Base-by-base conservation (phyloP, 345 rosid species). In the Pelargonium nanum region DNA sequence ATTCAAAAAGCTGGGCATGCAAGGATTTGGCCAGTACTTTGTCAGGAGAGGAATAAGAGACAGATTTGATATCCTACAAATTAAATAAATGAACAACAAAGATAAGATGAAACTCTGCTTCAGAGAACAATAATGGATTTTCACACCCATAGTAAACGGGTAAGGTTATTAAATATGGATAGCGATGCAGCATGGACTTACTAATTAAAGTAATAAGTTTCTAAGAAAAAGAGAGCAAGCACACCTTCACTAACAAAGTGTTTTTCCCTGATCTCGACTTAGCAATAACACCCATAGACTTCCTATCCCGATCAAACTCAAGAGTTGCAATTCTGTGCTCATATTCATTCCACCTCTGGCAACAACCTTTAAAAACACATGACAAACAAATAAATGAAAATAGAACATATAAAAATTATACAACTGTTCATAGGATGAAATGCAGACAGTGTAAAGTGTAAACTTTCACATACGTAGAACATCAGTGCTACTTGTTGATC, bases 221-320 rank as follows among this genome's bases (percentile, higher is more conserved):
- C n/a, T n/a, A 53, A 20, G 23, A 53, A 53, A 19, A 30, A 52
- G 24, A 65, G 19, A 51, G 40, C 59, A 30, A 52, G 65, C 24
- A 59, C 56, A 86, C 93, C 93, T 86, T 86, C 64, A 83, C 89
- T 26, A 86, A 72, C 69, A 86, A 66, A 48, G 80, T 58, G 59
- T 76, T 80, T 62, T 71, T 78, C 60, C 78, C 77, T 6, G 84
- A 51, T 55, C 57, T 13, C 30, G 86, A 77, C 25, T 68, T 73
- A 30, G 72, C 83, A 65, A 86, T 78, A 56, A 86, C 93, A 56
- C 93, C 87, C 89, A 86, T 83, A 19, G 93, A 86, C 71, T 86
- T 86, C 72, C 93, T 69, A 66, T 86, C 87, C 17, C 79, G 87
- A 58, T 78, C 89, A 30, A 86, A 86, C 69, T 86, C 89, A 65